These are phyloP conservation scores for Colletotrichum cordylinicola DNA, from an alignment of 2,329 filamentous ascomycete genomes.

Conservation along the genomic window DNA sequence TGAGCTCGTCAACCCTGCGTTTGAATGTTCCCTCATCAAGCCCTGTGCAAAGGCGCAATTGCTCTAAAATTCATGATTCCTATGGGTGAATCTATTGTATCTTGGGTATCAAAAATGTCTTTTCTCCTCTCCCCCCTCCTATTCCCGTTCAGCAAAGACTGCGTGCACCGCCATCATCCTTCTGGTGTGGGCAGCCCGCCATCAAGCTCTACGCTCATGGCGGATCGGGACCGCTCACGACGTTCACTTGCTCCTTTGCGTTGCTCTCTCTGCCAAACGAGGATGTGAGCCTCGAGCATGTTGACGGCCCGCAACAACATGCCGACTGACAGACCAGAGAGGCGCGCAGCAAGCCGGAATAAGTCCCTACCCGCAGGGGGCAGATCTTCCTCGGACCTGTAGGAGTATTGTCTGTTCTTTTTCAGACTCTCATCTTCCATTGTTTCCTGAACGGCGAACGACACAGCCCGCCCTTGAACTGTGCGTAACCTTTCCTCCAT, in stretches of 20 bases:
- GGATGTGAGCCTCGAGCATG: slow-evolving; percentile 41
- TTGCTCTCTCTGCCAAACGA: slow-evolving; percentile 35
- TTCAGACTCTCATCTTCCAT: background rate
- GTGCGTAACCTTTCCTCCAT: slow-evolving; percentile 21
- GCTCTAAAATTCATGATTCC: background rate
- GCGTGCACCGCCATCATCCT: background rate
- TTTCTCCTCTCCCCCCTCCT: background rate
- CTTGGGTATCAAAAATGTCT: background rate
- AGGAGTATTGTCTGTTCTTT: slow-evolving; percentile 14
- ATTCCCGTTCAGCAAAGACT: background rate
- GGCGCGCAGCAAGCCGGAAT: slow-evolving; percentile 36
- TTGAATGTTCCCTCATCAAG: background rate
- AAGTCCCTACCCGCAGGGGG: slow-evolving; percentile 33
- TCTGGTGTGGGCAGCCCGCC: background rate
- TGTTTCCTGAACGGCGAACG: background rate
- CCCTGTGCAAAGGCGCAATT: background rate
- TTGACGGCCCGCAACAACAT: slow-evolving; percentile 41
- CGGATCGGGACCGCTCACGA: background rate
- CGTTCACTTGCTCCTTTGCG: slow-evolving; percentile 2
- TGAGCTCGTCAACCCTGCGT: background rate
- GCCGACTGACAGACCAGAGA: slow-evolving; percentile 38
- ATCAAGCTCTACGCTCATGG: background rate
- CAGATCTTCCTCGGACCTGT: slow-evolving; percentile 34
- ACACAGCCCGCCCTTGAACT: slow-evolving; percentile 4
- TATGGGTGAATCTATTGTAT: background rate